Percentiles rank a stretch among this genome's conserved stretches.
Conservation (phyloP, 2,329 filamentous ascomycete genomes). For the Ceratocystis ficicola region DNA sequence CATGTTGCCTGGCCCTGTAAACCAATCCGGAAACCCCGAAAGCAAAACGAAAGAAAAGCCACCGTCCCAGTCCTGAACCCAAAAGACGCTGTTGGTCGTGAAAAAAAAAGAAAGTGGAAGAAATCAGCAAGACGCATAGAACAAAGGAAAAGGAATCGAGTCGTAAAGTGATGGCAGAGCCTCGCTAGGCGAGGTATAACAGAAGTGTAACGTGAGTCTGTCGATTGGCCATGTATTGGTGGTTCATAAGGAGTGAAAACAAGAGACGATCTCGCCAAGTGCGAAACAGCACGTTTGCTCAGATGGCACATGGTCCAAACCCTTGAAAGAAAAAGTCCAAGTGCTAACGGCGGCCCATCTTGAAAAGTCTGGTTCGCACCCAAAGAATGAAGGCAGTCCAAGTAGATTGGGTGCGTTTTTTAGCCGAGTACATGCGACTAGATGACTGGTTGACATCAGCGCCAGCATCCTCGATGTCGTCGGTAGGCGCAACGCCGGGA, state of each 20-base stretch:
- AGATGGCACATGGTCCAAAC: not conserved
- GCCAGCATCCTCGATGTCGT: slow-evolving; percentile 31
- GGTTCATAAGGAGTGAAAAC: not conserved
- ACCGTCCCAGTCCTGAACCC: slow-evolving; percentile 2
- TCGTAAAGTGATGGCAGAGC: slow-evolving; percentile 3
- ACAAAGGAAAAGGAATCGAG: slow-evolving; percentile 13
- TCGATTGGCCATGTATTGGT: not conserved
- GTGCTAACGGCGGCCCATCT: slow-evolving; percentile 31
- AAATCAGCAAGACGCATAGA: not conserved
- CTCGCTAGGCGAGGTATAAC: not conserved
- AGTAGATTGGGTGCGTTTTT: slow-evolving; percentile 48
- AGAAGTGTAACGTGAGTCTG: not conserved
- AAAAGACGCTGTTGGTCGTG: slow-evolving; percentile 3
- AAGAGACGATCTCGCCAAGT: not conserved
- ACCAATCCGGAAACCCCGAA: slow-evolving; percentile 2
- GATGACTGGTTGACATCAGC: slow-evolving; percentile 33
- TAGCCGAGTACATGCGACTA: slow-evolving; percentile 38
- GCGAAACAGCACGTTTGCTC: not conserved
- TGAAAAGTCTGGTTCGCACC: slow-evolving; percentile 43
- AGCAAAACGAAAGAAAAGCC: slow-evolving; percentile 12
- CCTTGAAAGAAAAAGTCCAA: slow-evolving; percentile 9
- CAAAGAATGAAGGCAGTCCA: slow-evolving; percentile 54
- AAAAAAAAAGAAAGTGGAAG: not conserved
- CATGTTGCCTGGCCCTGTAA: slow-evolving; percentile 9
- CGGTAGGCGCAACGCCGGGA: slow-evolving; percentile 26